phyloP scores from a whole-genome alignment of 192 early-diverging fungal genomes.

The Phlyctochytrium bullatum region DNA sequence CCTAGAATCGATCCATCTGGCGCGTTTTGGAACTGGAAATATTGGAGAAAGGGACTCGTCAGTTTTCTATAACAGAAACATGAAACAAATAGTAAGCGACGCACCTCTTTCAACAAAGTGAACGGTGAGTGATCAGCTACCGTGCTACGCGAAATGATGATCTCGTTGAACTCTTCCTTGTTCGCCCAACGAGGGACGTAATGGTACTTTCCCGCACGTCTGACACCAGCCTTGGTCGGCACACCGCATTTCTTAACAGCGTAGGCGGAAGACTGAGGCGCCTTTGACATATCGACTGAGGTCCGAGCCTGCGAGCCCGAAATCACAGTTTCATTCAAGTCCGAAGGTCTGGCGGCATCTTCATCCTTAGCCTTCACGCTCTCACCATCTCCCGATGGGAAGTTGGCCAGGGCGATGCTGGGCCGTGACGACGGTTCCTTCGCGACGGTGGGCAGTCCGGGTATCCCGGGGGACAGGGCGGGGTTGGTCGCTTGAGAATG shows the following conservation, averaged over 20 bases:
- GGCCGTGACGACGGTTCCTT: no score
- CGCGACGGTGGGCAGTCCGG: no score
- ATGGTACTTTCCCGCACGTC: constrained; percentile 16
- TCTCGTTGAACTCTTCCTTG: constrained; percentile 26
- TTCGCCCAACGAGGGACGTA: constrained; percentile 30
- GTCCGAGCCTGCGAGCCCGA: no score
- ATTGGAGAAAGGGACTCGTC: no score
- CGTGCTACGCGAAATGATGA: constrained; percentile 23
- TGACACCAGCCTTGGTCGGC: not conserved
- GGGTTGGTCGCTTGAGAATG: no score
- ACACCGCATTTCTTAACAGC: not conserved
- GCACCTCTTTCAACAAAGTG: constrained; percentile 10
- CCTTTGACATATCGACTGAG: not conserved
- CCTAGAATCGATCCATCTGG: not conserved
- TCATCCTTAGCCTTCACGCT: no score
- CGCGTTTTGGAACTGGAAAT: not conserved
- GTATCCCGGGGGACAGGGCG: no score
- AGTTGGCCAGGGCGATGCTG: no score
- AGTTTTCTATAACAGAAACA: not conserved
- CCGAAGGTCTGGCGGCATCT: no score
- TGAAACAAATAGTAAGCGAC: no score
- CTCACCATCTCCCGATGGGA: no score
- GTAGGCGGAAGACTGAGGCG: not conserved
- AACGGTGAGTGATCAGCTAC: constrained; percentile 25
- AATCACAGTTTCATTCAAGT: no score